Percentiles rank a stretch among this genome's conserved stretches.
Evolutionary conservation across 2,329 filamentous ascomycete genomes (phyloP).

Genomic region (Neoarthrinium moseri): DNA sequence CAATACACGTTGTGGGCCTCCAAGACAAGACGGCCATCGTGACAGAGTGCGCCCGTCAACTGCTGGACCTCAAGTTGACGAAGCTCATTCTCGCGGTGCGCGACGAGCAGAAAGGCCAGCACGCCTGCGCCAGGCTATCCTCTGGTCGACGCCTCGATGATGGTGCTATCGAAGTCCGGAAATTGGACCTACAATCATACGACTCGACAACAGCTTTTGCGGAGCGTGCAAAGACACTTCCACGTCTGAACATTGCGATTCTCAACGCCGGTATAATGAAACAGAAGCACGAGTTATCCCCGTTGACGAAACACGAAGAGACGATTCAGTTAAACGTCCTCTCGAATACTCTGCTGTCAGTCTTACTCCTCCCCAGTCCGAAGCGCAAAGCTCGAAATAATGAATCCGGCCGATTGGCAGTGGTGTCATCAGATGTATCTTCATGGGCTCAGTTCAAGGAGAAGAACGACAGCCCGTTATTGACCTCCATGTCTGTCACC

Average conservation of each 20-base stretch:
- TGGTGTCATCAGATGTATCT: too few relatives aligned
- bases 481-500: too few relatives aligned
- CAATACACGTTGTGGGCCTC: conserved; percentile 17
- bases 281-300: not conserved
- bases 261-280: conserved; percentile 14
- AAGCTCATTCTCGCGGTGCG: conserved; percentile 33
- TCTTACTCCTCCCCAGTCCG: conserved; percentile 4
- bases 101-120: conserved; percentile 25
- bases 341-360: not conserved
- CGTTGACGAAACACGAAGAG: conserved; percentile 1
- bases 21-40: conserved; percentile 31
- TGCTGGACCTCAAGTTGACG: conserved; percentile 24
- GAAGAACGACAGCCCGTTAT: too few relatives aligned
- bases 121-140: conserved; percentile 15
- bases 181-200: conserved; percentile 11
- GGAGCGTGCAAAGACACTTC: conserved; percentile 3
- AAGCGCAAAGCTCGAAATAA: too few relatives aligned
- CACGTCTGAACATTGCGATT: conserved; percentile 11
- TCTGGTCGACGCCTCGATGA: too few relatives aligned
- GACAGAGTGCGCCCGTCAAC: conserved; percentile 28
- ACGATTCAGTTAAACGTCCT: conserved; percentile 5
- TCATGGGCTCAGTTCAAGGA: too few relatives aligned
- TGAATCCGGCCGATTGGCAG: too few relatives aligned
- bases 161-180: too few relatives aligned
- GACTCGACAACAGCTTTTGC: conserved; percentile 13